Evolutionary conservation across 2,329 filamentous ascomycete genomes (phyloP).

Genomic region (Sarocladiaceae sp.): DNA sequence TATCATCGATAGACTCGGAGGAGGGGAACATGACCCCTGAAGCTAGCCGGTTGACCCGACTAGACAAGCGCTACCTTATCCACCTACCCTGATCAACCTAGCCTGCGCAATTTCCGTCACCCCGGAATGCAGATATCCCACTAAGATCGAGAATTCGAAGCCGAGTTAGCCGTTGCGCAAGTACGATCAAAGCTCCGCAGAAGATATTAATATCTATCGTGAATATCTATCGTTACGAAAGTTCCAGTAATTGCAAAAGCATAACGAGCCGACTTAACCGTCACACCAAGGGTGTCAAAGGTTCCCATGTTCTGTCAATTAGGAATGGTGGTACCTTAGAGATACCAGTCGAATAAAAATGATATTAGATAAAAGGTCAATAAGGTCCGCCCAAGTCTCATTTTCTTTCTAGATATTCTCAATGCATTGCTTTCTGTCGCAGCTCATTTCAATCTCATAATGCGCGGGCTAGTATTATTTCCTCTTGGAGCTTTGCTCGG

Average conservation of each 20-base stretch:
- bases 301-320: neutral
- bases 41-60: neutral
- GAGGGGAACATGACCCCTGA: neutral
- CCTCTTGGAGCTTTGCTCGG: neutral
- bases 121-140: neutral
- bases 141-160: neutral
- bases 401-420: neutral
- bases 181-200: neutral
- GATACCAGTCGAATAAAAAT: neutral
- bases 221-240: neutral
- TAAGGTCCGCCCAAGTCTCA: neutral
- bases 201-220: too few species aligned
- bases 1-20: neutral
- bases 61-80: neutral
- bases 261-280: conserved; percentile 3
- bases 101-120: neutral
- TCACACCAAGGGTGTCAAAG: neutral
- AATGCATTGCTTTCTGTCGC: neutral
- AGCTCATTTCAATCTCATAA: neutral
- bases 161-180: neutral
- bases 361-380: neutral
- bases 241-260: neutral
- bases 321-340: neutral
- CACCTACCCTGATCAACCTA: conserved; percentile 6
- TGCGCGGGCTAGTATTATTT: neutral